Evolutionary conservation across 2,329 filamentous ascomycete species (phyloP).

Genomic region (Aspergillus costaricaensis): DNA sequence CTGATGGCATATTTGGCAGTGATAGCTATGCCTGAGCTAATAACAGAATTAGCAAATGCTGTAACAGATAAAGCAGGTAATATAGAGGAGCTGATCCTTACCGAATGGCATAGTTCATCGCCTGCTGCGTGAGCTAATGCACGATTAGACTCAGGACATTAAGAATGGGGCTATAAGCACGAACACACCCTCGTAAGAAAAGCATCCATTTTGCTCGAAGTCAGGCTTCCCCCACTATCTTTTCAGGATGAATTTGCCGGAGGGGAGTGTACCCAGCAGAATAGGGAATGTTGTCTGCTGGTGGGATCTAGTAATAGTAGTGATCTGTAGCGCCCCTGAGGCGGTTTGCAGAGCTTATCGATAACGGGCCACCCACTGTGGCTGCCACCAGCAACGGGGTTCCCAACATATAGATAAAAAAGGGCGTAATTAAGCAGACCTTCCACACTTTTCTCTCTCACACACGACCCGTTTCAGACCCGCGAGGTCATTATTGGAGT

Average conservation of each 20-base stretch:
- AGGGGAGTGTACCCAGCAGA: neutral
- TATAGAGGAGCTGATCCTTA: conserved; percentile 20
- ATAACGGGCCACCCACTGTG: conserved; percentile 24
- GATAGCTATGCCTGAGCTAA: conserved; percentile 74
- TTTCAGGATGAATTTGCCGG: too few relatives aligned
- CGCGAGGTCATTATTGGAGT: neutral
- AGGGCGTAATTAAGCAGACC: neutral
- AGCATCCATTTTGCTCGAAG: conserved; percentile 65
- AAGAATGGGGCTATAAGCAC: conserved; percentile 11
- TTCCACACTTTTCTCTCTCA: neutral
- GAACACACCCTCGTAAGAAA: conserved; percentile 60
- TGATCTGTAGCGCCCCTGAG: conserved; percentile 17
- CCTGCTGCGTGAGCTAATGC: conserved; percentile 67
- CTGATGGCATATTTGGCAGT: conserved; percentile 83
- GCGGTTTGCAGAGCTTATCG: conserved; percentile 22
- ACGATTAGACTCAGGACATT: conserved; percentile 23
- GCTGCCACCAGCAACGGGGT: conserved; percentile 2
- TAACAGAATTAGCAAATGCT: conserved; percentile 13
- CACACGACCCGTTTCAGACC: neutral
- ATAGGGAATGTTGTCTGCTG: neutral
- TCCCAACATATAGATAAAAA: neutral
- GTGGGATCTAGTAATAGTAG: conserved; percentile 7
- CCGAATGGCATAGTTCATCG: conserved; percentile 88
- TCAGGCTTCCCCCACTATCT: neutral
- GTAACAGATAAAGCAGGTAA: neutral